Conservation (phyloP, 1,139 yeast species). For the Candida frijolesensis region DNA sequence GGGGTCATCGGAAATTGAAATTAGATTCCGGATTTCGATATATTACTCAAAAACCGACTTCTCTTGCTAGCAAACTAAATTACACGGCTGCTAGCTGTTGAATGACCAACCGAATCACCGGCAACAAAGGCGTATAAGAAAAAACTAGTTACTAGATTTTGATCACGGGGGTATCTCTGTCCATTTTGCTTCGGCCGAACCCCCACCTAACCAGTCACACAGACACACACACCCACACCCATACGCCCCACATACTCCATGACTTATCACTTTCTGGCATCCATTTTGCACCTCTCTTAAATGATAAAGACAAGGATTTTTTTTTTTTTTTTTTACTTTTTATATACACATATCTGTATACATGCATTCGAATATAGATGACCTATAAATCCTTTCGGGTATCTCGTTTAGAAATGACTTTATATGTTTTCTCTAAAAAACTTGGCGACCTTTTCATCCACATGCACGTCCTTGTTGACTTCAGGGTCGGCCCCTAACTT, state of each 20-base stretch:
- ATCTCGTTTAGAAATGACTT: not conserved
- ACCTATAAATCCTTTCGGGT: not conserved
- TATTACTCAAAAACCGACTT: not conserved
- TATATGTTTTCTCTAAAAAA: conserved; percentile 6
- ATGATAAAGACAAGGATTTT: not conserved
- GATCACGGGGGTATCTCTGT: not conserved
- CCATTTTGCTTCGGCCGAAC: not conserved
- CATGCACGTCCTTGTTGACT: conserved; percentile 57
- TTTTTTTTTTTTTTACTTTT: too few species aligned
- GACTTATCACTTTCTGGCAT: too few species aligned
- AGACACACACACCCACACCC: too few species aligned
- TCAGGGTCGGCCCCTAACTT: conserved; percentile 66
- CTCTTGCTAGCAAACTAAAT: not conserved
- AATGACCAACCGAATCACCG: not conserved
- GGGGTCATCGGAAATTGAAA: not conserved
- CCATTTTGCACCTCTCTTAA: not conserved
- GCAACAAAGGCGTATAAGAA: not conserved
- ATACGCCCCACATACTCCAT: too few species aligned
- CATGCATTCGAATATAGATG: not conserved
- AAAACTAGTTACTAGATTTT: not conserved
- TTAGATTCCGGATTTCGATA: not conserved
- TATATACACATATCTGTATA: too few species aligned
- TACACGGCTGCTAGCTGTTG: not conserved
- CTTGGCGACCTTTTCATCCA: conserved; percentile 52
- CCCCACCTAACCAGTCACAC: not conserved